Evolutionary conservation across 169 alveolate species (phyloP).

Genomic region (Plasmodium adleri): DNA sequence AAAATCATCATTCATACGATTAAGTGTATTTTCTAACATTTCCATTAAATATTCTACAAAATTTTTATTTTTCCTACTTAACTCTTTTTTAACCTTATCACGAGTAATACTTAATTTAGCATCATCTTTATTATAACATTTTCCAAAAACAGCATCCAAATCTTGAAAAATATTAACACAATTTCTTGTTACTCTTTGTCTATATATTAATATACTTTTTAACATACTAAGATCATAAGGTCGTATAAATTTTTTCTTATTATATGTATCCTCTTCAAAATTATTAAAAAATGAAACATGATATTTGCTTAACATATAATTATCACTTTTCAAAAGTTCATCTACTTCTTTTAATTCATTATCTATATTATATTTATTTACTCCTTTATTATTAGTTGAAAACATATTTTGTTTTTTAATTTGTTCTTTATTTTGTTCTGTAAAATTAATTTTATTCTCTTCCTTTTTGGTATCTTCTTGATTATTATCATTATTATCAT

Average conservation of each 20-base stretch:
- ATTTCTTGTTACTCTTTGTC: constrained; percentile 26
- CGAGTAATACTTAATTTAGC: constrained; percentile 26
- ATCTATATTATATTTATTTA: constrained; percentile 27
- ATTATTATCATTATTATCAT: neutral
- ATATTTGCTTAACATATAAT: neutral
- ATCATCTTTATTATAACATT: constrained; percentile 23
- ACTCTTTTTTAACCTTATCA: constrained; percentile 17
- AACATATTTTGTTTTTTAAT: constrained; percentile 15
- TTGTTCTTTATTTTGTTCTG: neutral
- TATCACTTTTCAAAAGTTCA: too few relatives aligned
- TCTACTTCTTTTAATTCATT: too few relatives aligned
- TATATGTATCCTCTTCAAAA: constrained; percentile 13
- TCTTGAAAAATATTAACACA: constrained; percentile 8
- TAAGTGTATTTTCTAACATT: constrained; percentile 3
- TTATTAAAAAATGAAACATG: neutral
- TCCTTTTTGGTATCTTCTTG: neutral
- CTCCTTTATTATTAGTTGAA: constrained; percentile 5
- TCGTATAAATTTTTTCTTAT: constrained; percentile 30
- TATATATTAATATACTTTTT: constrained; percentile 26
- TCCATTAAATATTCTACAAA: constrained; percentile 12
- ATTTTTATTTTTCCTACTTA: constrained; percentile 1
- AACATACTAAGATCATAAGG: constrained; percentile 30
- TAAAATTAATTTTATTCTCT: neutral
- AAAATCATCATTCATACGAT: constrained; percentile 35
- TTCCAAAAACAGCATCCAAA: constrained; percentile 1